Percentiles rank a stretch among this genome's conserved stretches.
phyloP scores from a whole-genome alignment of 352 stramenopile species.

The Phytophthora hybrid region DNA sequence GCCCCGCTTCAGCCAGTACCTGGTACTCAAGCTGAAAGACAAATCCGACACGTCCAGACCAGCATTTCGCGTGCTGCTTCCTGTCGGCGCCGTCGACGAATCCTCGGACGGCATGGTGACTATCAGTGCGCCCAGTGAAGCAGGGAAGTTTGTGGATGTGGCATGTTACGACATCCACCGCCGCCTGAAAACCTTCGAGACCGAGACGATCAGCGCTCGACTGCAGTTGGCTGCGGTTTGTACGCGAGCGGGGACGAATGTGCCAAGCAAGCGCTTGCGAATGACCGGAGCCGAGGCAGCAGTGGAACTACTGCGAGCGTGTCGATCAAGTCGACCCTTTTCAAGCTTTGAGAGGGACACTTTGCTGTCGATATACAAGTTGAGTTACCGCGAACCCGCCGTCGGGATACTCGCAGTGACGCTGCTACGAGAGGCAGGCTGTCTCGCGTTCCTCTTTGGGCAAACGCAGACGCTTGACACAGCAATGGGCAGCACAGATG shows the following conservation, averaged over 20 bases:
- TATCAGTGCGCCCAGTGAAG: conserved; percentile 19
- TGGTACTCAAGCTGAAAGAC: conserved; percentile 37
- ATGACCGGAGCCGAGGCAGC: conserved; percentile 64
- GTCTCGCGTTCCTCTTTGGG: conserved; percentile 36
- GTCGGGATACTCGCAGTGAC: conserved; percentile 43
- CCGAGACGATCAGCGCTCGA: conserved; percentile 47
- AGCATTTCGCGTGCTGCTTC: conserved; percentile 43
- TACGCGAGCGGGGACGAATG: conserved; percentile 27
- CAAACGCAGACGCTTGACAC: neutral
- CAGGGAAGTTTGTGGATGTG: conserved; percentile 23
- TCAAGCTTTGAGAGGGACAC: conserved; percentile 31
- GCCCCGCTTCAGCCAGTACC: conserved; percentile 47
- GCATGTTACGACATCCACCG: conserved; percentile 46
- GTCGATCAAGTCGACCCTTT: conserved; percentile 45
- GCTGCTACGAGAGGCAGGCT: conserved; percentile 36
- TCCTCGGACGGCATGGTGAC: conserved; percentile 30
- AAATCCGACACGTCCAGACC: conserved; percentile 24
- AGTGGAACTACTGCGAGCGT: conserved; percentile 51
- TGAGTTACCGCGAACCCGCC: conserved; percentile 52
- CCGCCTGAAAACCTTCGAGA: conserved; percentile 42
- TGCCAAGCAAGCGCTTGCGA: conserved; percentile 41
- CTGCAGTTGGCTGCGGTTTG: conserved; percentile 56
- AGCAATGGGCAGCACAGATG: conserved; percentile 15
- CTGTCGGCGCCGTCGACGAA: conserved; percentile 38
- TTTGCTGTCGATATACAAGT: conserved; percentile 35